Evolutionary conservation across 345 rosid genomes (phyloP).

Genomic region (Schrenkiella parvula): DNA sequence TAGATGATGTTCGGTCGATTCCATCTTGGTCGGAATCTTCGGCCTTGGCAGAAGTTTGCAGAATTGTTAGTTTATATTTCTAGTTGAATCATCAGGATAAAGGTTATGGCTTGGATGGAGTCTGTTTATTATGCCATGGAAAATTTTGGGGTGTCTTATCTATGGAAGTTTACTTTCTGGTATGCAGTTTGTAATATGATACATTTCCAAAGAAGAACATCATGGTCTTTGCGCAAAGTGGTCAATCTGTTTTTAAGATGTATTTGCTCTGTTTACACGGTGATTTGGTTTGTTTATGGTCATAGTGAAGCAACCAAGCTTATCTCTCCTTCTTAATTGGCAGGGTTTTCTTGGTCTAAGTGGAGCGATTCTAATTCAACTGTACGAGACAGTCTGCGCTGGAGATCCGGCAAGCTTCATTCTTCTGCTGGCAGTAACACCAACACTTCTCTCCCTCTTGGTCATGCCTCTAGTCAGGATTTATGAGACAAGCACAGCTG

Average conservation of each 20-base stretch:
- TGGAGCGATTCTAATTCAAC: constrained; percentile 73
- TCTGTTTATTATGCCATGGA: neutral
- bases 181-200: neutral
- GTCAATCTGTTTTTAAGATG: neutral
- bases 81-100: neutral
- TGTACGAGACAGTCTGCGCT: constrained; percentile 54
- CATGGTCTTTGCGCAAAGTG: neutral
- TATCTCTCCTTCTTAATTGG: neutral
- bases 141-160: neutral
- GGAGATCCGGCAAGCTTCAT: constrained; percentile 57
- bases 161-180: neutral
- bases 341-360: constrained; percentile 95
- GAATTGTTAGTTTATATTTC: neutral
- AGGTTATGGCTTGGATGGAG: neutral
- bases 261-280: neutral
- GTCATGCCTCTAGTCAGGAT: constrained; percentile 64
- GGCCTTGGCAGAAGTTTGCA: neutral
- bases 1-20: neutral
- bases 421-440: constrained; percentile 63
- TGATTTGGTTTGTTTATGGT: constrained; percentile 4
- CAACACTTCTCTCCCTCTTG: constrained; percentile 54
- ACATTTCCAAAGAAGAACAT: neutral
- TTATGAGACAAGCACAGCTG: constrained; percentile 39
- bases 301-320: neutral
- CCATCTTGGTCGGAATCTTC: neutral